Conservation (phyloP, 805 yeast genomes). For the Pichia exigua region DNA sequence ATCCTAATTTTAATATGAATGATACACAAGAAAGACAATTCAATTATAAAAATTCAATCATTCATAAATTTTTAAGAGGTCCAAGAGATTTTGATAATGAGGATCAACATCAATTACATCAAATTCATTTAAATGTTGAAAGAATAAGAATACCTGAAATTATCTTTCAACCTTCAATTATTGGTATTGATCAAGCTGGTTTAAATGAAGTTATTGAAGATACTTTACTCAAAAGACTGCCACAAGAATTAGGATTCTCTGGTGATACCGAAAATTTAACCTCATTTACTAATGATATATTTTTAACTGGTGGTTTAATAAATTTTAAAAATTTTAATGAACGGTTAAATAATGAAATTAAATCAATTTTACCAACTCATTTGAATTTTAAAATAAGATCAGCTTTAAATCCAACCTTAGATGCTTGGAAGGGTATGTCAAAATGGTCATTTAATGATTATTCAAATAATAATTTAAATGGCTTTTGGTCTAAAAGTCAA, state of each 20-base stretch:
- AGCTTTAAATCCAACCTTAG: constrained; percentile 64
- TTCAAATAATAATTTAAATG: constrained; percentile 31
- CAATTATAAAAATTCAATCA: constrained; percentile 74
- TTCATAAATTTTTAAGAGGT: constrained; percentile 85
- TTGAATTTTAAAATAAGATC: constrained; percentile 50
- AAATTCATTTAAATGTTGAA: constrained; percentile 84
- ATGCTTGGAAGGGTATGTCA: constrained; percentile 94
- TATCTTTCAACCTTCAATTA: constrained; percentile 84
- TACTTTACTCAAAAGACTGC: constrained; percentile 51
- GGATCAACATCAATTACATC: constrained; percentile 79
- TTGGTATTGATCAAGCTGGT: constrained; percentile 95
- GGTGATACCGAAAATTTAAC: constrained; percentile 35
- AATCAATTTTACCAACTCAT: constrained; percentile 61
- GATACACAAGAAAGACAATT: constrained; percentile 75
- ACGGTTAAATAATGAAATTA: constrained; percentile 64
- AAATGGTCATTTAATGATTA: constrained; percentile 54
- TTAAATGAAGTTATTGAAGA: constrained; percentile 70
- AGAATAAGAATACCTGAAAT: constrained; percentile 90
- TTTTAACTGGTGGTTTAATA: constrained; percentile 83
- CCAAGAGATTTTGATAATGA: constrained; percentile 81
- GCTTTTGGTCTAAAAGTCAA: constrained; percentile 45
- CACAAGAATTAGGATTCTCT: constrained; percentile 40
- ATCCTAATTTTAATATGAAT: constrained; percentile 78
- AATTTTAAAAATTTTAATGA: constrained; percentile 54
- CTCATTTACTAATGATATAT: constrained; percentile 53